Base-by-base conservation (phyloP, 2,329 filamentous ascomycete species). In the Diaporthe sp. region DNA sequence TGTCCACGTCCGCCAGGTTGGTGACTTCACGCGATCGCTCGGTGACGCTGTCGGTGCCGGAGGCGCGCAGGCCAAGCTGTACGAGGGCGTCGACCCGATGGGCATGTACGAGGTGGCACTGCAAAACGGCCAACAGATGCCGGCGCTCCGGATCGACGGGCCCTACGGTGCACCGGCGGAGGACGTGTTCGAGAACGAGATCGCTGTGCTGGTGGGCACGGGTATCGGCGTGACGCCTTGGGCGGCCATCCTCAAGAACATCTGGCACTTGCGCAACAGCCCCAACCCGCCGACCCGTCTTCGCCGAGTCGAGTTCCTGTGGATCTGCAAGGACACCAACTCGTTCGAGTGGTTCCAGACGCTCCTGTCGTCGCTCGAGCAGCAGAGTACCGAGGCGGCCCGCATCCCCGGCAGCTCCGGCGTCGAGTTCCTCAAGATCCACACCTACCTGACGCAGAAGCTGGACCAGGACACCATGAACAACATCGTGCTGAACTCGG, bases 261-360 rank as follows among this genome's bases (percentile, higher is more conserved):
- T 99, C 85, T 99, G 96, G 95, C 96, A 99, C 84, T 89, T 98
- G 81, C 95, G 97, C 77, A 93, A 97, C 78, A 92, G 93, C 22
- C 96, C 96, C 10, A 97, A 98, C 87, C 95, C 96, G 34, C 96
- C 96, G 1, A 92, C 91, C 68, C 94, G 96, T 82, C 92, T 99
- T 62, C 94, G 95, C 76, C 94, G 97, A 83, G 96, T 99, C 44
- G 97, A 99, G 84, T 99, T 99, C 85, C 97, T 99, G 87, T 99
- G 97, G 97, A 93, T 98, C 70, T 98, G 96, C 90, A 97, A 94
- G 84, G 96, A 98, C 82, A 98, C 96, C 0, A 94, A 91, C 46
- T 98, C 96, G 0, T 99, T 99, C 81, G 97, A 98, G 86, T 99
- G 97, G 97, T 98, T 99, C 88, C 97, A 99, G 83, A 95, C 94